Percentiles rank a stretch among this genome's conserved stretches.
phyloP scores from a whole-genome alignment of 2,329 filamentous ascomycete species.

The Keithomyces neogunnii region DNA sequence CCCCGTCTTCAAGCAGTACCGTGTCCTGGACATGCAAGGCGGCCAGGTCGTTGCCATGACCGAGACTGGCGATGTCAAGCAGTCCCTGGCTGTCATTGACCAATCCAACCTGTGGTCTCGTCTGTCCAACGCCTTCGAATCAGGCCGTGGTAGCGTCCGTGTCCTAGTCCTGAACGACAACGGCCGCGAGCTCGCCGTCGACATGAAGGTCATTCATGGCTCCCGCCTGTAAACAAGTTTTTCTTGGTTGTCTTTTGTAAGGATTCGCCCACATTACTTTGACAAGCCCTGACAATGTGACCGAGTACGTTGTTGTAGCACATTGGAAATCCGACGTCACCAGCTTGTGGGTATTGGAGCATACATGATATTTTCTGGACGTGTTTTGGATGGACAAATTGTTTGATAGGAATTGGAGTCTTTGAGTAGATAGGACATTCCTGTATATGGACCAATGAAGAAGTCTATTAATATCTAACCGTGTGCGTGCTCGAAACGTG shows the following conservation, averaged over 20 bases:
- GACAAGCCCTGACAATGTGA: slow-evolving; percentile 5
- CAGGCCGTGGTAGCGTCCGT: slow-evolving; percentile 86
- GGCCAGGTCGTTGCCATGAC: slow-evolving; percentile 91
- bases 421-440: slow-evolving; percentile 31
- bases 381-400: slow-evolving; percentile 19
- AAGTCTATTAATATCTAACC: slow-evolving; percentile 19
- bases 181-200: slow-evolving; percentile 89
- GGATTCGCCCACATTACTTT: slow-evolving; percentile 6
- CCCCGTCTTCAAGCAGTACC: slow-evolving; percentile 99
- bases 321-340: slow-evolving; percentile 16
- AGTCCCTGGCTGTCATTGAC: slow-evolving; percentile 84
- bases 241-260: not conserved
- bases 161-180: slow-evolving; percentile 93
- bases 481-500: not conserved
- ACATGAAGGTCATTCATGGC: slow-evolving; percentile 97
- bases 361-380: slow-evolving; percentile 4
- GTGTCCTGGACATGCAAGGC: slow-evolving; percentile 92
- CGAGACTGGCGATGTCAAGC: slow-evolving; percentile 98
- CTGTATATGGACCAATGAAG: slow-evolving; percentile 32
- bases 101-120: slow-evolving; percentile 83
- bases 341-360: slow-evolving; percentile 17
- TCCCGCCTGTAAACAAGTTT: slow-evolving; percentile 47
- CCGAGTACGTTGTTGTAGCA: slow-evolving; percentile 10
- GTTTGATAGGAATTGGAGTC: slow-evolving; percentile 26
- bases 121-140: slow-evolving; percentile 76